Evolutionary conservation across 345 rosid genomes (phyloP).

Genomic region (Trapa bicornis): DNA sequence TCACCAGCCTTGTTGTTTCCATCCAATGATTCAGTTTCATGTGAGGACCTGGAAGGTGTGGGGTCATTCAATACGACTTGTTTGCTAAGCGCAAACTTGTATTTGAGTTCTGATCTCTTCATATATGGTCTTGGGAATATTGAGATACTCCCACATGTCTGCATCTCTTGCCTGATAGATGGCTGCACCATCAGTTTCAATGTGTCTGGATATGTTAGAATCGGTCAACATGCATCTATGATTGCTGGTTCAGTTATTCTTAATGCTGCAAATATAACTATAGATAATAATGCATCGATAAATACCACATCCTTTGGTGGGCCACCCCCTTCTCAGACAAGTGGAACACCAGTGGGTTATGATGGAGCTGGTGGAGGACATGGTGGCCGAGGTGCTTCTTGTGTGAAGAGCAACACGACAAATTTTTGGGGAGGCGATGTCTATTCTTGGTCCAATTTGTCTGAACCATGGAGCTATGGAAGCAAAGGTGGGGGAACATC

Average conservation of each 20-base stretch:
- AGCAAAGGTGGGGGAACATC: slow-evolving; percentile 73
- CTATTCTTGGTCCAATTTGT: slow-evolving; percentile 78
- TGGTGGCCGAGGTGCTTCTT: slow-evolving; percentile 96
- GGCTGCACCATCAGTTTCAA: slow-evolving; percentile 63
- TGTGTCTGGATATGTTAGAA: slow-evolving; percentile 61
- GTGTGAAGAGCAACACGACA: slow-evolving; percentile 42
- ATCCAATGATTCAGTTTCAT: slow-evolving; percentile 29
- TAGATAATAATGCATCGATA: slow-evolving; percentile 50
- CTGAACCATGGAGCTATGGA: slow-evolving; percentile 88
- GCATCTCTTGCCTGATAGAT: slow-evolving; percentile 48
- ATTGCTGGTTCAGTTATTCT: slow-evolving; percentile 64
- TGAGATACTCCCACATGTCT: slow-evolving; percentile 59
- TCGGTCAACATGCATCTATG: slow-evolving; percentile 51
- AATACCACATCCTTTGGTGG: slow-evolving; percentile 77
- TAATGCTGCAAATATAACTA: slow-evolving; percentile 44
- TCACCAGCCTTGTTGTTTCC: slow-evolving; percentile 10
- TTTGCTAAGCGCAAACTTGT: slow-evolving; percentile 57
- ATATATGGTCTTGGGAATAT: slow-evolving; percentile 61
- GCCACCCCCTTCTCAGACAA: slow-evolving; percentile 83
- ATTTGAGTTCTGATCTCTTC: slow-evolving; percentile 43
- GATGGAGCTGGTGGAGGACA: slow-evolving; percentile 99
- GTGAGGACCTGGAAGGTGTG: slow-evolving; percentile 72
- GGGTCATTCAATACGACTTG: slow-evolving; percentile 86
- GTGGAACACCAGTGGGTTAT: slow-evolving; percentile 72
- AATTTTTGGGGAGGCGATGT: slow-evolving; percentile 94